A percentile compares a stretch with the other conserved stretches of the same genome.
Conservation (phyloP, 2,329 filamentous ascomycete genomes). For the Monosporascus cannonballus region DNA sequence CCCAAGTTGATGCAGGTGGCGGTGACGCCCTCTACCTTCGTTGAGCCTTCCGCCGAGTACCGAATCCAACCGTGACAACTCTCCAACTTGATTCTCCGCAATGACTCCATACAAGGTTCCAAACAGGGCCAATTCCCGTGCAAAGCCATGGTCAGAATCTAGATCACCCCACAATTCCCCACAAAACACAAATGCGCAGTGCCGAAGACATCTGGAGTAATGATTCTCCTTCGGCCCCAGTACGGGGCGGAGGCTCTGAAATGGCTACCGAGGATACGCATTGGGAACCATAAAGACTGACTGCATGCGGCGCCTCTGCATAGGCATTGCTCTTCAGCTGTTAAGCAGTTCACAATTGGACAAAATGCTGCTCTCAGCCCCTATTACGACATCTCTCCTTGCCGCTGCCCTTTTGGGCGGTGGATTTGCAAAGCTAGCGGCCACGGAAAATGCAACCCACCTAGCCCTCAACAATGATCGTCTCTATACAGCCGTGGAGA, state of each 20-base stretch:
- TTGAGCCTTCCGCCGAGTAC: neutral
- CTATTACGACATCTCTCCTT: neutral
- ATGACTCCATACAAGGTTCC: neutral
- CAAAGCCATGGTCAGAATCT: neutral
- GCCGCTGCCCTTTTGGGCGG: neutral
- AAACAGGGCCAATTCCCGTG: neutral
- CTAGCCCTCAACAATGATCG: constrained; percentile 33
- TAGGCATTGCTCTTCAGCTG: too few species aligned
- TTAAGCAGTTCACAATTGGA: too few species aligned
- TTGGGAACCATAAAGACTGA: neutral
- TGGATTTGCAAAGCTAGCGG: constrained; percentile 19
- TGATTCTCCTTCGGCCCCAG: neutral
- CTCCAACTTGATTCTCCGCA: neutral
- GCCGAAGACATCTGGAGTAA: neutral
- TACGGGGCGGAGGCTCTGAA: neutral
- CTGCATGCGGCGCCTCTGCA: neutral
- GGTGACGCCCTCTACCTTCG: neutral
- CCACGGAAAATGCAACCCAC: constrained; percentile 27
- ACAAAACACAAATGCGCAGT: neutral
- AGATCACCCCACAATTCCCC: neutral
- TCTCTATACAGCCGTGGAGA: constrained; percentile 30
- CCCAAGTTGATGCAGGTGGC: too few species aligned
- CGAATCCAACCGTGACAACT: neutral
- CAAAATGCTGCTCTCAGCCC: neutral
- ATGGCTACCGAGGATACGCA: neutral